A percentile compares a stretch with the other conserved stretches of the same genome.
Conservation (phyloP, 495 filamentous ascomycete species). For the Polyplosphaeria fusca region DNA sequence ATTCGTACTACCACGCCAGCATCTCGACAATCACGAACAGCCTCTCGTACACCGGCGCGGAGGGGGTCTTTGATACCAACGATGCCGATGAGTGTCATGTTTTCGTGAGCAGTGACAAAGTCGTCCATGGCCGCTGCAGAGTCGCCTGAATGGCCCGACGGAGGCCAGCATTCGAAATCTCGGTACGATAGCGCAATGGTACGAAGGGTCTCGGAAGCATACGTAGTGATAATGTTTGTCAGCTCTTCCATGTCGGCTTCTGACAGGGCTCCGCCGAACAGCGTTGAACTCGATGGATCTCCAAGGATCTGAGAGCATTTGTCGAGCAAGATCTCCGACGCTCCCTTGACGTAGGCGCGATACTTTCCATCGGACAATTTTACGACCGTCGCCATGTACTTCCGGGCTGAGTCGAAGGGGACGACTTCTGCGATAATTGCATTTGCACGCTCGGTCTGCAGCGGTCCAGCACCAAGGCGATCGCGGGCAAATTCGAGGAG, state of each 20-base stretch:
- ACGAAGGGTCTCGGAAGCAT: slow-evolving; percentile 79
- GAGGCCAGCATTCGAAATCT: slow-evolving; percentile 88
- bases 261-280: slow-evolving; percentile 38
- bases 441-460: slow-evolving; percentile 57
- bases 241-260: slow-evolving; percentile 49
- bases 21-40: slow-evolving; percentile 66
- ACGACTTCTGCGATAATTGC: slow-evolving; percentile 60
- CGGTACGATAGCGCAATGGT: slow-evolving; percentile 85
- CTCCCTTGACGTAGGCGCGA: slow-evolving; percentile 67
- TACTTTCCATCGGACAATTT: slow-evolving; percentile 54
- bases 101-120: slow-evolving; percentile 69
- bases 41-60: slow-evolving; percentile 65
- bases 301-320: slow-evolving; percentile 62
- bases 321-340: slow-evolving; percentile 65
- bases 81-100: slow-evolving; percentile 62
- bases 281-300: slow-evolving; percentile 69
- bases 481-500: slow-evolving; percentile 60
- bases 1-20: slow-evolving; percentile 85
- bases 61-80: slow-evolving; percentile 68
- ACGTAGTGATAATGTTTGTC: slow-evolving; percentile 65
- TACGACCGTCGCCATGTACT: slow-evolving; percentile 67
- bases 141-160: slow-evolving; percentile 63
- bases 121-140: slow-evolving; percentile 72
- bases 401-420: slow-evolving; percentile 66
- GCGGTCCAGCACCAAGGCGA: slow-evolving; percentile 58